Percentiles rank a stretch among this genome's conserved stretches.
Evolutionary conservation across 1,284 basidiomycete genomes (phyloP).

Genomic region (Heliocybe sulcata): DNA sequence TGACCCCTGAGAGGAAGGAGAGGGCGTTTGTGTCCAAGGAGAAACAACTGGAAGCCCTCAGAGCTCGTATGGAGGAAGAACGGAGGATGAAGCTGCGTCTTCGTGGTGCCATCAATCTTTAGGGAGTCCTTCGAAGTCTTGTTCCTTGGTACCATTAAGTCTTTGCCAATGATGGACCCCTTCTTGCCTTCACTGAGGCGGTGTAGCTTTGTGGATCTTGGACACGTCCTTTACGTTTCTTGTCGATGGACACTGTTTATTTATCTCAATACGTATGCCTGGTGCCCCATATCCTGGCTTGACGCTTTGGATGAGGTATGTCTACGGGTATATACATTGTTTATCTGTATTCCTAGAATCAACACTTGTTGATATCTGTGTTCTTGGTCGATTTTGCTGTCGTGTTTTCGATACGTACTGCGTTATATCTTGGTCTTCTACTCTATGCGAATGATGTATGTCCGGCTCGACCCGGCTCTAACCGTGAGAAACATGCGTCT

Average conservation of each 20-base stretch:
- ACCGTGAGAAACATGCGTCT: not conserved
- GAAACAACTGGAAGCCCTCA: conserved; percentile 1
- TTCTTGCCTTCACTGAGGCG: not conserved
- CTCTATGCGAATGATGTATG: not conserved
- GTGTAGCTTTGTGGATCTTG: not conserved
- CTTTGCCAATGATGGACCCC: not conserved
- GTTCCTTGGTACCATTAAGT: not conserved
- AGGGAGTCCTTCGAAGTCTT: not conserved
- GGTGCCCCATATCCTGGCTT: not conserved
- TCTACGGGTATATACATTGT: not conserved
- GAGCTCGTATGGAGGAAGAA: conserved; percentile 1
- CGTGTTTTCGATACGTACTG: not conserved
- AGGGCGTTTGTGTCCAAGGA: conserved; percentile 1
- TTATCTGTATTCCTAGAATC: conserved; percentile 1
- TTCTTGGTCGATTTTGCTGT: not conserved
- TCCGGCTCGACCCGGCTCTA: not conserved
- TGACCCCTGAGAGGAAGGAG: not conserved
- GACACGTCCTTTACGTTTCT: not conserved
- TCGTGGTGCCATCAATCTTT: not conserved
- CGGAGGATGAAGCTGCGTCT: not conserved
- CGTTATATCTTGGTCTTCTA: not conserved
- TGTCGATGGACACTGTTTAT: not conserved
- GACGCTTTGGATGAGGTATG: not conserved
- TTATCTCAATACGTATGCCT: not conserved
- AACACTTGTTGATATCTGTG: not conserved